These are phyloP conservation scores for Nannizziopsis barbatae DNA, from an alignment of 2,329 filamentous ascomycete species.

Conservation along the genomic window DNA sequence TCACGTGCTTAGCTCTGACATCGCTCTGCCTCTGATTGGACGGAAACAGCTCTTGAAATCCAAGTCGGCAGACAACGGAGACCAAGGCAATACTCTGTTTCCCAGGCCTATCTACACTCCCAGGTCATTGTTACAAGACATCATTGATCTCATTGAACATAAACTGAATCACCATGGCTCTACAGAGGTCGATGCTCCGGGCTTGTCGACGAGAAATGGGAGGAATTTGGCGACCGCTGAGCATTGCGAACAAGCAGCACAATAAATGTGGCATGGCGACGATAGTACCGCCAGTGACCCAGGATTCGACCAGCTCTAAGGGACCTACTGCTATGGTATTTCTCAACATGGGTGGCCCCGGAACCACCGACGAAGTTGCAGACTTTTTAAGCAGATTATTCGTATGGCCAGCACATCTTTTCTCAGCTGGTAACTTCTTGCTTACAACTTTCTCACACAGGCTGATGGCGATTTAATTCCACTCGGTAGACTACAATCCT, in stretches of 20 bases:
- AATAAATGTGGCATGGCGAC: slow-evolving; percentile 41
- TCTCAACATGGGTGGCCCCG: slow-evolving; percentile 96
- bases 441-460: slow-evolving; percentile 35
- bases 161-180: slow-evolving; percentile 8
- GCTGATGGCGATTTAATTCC: slow-evolving; percentile 90
- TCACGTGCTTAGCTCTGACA: not conserved
- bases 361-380: slow-evolving; percentile 75
- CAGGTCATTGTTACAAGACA: not conserved
- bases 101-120: not conserved
- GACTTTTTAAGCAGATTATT: slow-evolving; percentile 86
- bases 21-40: slow-evolving; percentile 1
- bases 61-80: not conserved
- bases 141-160: not conserved
- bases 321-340: slow-evolving; percentile 97
- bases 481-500: slow-evolving; percentile 80
- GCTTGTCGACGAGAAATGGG: slow-evolving; percentile 8
- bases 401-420: slow-evolving; percentile 43
- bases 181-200: slow-evolving; percentile 9
- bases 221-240: slow-evolving; percentile 1
- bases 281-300: slow-evolving; percentile 63
- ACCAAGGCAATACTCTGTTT: not conserved
- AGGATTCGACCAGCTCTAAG: slow-evolving; percentile 57
- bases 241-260: not conserved
- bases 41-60: not conserved
- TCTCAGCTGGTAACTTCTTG: not conserved